phyloP scores from a whole-genome alignment of 1,284 basidiomycete genomes.

The Coriolopsis trogii region DNA sequence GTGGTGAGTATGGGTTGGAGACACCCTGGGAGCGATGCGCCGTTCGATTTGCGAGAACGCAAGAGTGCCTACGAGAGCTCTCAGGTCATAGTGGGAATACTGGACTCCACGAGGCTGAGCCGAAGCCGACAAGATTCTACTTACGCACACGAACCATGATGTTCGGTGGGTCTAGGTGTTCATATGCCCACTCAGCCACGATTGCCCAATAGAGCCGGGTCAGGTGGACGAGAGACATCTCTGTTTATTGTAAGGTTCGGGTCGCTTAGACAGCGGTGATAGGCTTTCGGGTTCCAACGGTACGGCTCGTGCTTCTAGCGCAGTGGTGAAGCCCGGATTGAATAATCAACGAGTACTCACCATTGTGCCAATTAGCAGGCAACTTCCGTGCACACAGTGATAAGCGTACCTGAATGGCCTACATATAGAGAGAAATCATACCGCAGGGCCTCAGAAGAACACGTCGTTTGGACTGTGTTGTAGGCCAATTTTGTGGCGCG shows the following conservation, averaged over 20 bases:
- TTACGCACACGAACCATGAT: not conserved
- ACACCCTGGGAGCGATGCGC: too few relatives aligned
- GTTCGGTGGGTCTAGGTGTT: not conserved
- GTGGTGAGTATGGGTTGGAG: too few relatives aligned
- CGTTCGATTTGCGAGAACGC: too few relatives aligned
- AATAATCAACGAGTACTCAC: too few relatives aligned
- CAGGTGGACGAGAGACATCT: not conserved
- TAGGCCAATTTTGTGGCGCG: too few relatives aligned
- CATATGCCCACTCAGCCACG: not conserved
- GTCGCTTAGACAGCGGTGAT: not conserved
- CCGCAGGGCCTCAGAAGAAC: too few relatives aligned
- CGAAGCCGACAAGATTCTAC: not conserved
- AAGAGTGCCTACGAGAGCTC: too few relatives aligned
- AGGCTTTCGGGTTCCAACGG: not conserved
- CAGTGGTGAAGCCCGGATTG: not conserved
- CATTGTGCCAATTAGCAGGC: too few relatives aligned
- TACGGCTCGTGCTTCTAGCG: not conserved
- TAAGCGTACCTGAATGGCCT: too few relatives aligned
- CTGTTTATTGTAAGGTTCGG: conserved; percentile 1
- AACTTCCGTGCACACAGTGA: too few relatives aligned
- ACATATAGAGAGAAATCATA: too few relatives aligned
- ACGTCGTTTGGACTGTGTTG: too few relatives aligned
- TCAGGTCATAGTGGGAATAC: not conserved
- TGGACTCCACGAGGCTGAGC: not conserved
- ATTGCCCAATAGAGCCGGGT: not conserved